Conservation (phyloP, 352 stramenopile species). For the Globisporangium spiculum region DNA sequence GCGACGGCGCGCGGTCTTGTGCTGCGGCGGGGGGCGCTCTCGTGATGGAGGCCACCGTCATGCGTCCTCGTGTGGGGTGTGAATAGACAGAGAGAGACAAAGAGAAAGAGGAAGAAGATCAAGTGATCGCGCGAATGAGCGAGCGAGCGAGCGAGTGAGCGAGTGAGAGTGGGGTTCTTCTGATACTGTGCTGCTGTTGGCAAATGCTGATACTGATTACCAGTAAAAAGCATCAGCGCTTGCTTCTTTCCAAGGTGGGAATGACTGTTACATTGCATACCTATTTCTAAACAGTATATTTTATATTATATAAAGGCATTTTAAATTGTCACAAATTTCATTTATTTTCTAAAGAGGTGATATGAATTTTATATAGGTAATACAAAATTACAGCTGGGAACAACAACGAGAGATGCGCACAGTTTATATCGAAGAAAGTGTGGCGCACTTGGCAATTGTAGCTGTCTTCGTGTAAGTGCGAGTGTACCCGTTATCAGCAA, state of each 20-base stretch:
- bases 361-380: not conserved
- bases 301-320: not conserved
- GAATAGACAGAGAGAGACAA: no score
- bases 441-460: constrained; percentile 1
- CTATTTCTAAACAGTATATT: not conserved
- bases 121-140: not conserved
- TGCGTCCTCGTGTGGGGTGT: not conserved
- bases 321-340: not conserved
- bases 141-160: no score
- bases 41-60: not conserved
- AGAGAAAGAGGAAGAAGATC: not conserved
- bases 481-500: constrained; percentile 12
- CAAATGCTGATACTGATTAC: not conserved
- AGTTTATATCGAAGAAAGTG: constrained; percentile 11
- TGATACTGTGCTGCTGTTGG: not conserved
- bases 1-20: not conserved
- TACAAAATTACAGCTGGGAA: not conserved
- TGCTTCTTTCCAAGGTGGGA: not conserved
- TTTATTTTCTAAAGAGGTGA: not conserved
- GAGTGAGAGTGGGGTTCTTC: not conserved
- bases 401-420: constrained; percentile 4
- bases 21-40: not conserved
- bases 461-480: constrained; percentile 6
- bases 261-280: not conserved
- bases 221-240: not conserved